Evolutionary conservation across 2,329 filamentous ascomycete genomes (phyloP).

Genomic region (Alternaria brassicae): DNA sequence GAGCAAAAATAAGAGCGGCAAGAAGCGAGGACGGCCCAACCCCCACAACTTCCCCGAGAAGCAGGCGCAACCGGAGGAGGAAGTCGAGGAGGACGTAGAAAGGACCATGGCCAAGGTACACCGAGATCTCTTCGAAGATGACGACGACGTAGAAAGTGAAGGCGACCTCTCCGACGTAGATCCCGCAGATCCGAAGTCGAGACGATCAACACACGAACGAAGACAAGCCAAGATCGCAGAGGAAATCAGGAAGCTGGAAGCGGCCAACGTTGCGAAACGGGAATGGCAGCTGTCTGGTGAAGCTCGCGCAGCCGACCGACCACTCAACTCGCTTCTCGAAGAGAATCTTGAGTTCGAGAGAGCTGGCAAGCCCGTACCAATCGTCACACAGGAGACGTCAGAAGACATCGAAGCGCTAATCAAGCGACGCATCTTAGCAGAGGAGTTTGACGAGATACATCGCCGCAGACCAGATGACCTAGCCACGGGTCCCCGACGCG

Average conservation of each 20-base stretch:
- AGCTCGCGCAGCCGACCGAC: slow-evolving; percentile 80
- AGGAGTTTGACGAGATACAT: slow-evolving; percentile 91
- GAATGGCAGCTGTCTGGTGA: slow-evolving; percentile 92
- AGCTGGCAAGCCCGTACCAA: slow-evolving; percentile 90
- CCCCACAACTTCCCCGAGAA: slow-evolving; percentile 57
- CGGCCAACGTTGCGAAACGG: slow-evolving; percentile 85
- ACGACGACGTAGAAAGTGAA: slow-evolving; percentile 65
- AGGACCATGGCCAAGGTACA: slow-evolving; percentile 86
- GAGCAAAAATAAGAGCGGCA: slow-evolving; percentile 64
- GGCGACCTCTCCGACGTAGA: slow-evolving; percentile 69
- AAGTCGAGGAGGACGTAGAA: slow-evolving; percentile 70
- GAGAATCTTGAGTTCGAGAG: slow-evolving; percentile 96
- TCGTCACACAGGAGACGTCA: slow-evolving; percentile 89
- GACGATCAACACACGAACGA: slow-evolving; percentile 84
- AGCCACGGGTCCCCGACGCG: slow-evolving; percentile 69
- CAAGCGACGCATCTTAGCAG: slow-evolving; percentile 87
- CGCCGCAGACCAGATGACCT: slow-evolving; percentile 79
- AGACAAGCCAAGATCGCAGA: slow-evolving; percentile 84
- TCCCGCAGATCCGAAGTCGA: slow-evolving; percentile 72
- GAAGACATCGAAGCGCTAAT: slow-evolving; percentile 93
- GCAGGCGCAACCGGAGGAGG: slow-evolving; percentile 25
- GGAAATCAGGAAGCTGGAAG: slow-evolving; percentile 90
- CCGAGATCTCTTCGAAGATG: slow-evolving; percentile 83
- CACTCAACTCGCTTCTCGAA: slow-evolving; percentile 89
- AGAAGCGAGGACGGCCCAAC: slow-evolving; percentile 62